Evolutionary conservation across 257 asterid species (phyloP).

Genomic region (Solanum chmielewskii): DNA sequence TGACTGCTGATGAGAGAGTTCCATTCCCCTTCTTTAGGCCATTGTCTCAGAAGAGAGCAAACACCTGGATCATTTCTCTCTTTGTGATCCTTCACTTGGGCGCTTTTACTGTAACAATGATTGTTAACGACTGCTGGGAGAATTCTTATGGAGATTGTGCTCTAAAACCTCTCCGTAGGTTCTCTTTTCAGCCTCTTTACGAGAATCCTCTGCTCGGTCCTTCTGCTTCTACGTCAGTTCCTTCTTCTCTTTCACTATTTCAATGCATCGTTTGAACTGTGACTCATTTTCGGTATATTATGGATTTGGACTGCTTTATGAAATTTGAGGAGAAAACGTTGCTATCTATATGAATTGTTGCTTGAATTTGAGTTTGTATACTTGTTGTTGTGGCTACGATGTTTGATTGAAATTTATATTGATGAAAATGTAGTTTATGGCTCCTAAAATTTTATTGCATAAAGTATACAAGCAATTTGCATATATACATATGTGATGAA

Average conservation of each 20-base stretch:
- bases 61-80: conserved; percentile 66
- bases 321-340: not conserved
- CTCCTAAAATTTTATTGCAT: not conserved
- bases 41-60: conserved; percentile 46
- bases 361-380: not conserved
- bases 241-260: not conserved
- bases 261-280: not conserved
- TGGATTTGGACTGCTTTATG: not conserved
- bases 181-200: conserved; percentile 72
- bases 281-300: not conserved
- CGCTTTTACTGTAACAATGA: conserved; percentile 57
- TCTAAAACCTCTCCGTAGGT: conserved; percentile 44
- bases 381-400: not conserved
- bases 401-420: not conserved
- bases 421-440: not conserved
- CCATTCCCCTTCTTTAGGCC: conserved; percentile 70
- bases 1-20: conserved; percentile 30
- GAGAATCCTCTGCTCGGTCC: conserved; percentile 91
- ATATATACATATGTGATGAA: not conserved
- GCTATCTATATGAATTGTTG: not conserved
- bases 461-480: not conserved
- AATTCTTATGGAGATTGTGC: conserved; percentile 57
- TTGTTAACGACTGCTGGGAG: conserved; percentile 61
- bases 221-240: conserved; percentile 77
- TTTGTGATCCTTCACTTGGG: conserved; percentile 62